These are phyloP conservation scores for Stagonosporopsis tanaceti DNA, from an alignment of 2,329 filamentous ascomycete species.

Conservation along the genomic window DNA sequence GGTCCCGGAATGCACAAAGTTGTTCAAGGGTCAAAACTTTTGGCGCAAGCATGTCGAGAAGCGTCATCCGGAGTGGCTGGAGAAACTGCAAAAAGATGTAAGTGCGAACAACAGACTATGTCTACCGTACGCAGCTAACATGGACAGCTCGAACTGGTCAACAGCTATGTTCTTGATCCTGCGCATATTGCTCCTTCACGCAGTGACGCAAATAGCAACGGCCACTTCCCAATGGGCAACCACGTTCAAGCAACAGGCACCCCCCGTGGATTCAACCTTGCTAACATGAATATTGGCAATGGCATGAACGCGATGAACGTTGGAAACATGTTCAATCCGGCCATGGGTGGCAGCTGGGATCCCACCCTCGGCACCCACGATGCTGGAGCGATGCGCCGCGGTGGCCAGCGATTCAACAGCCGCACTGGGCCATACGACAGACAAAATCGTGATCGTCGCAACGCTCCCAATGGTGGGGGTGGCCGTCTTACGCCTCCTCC, in stretches of 20 bases:
- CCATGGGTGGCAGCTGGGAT: constrained; percentile 66
- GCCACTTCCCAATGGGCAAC: constrained; percentile 86
- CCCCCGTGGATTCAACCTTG: constrained; percentile 88
- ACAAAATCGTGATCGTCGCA: constrained; percentile 51
- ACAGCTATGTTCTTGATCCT: constrained; percentile 92
- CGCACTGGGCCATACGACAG: constrained; percentile 53
- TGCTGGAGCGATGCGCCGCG: constrained; percentile 55
- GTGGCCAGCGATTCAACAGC: constrained; percentile 50
- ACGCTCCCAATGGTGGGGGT: constrained; percentile 56
- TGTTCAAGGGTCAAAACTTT: constrained; percentile 97
- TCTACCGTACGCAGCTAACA: constrained; percentile 13
- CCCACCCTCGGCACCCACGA: constrained; percentile 44
- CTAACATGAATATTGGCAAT: constrained; percentile 69
- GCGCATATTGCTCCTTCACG: constrained; percentile 92
- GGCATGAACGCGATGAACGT: constrained; percentile 51
- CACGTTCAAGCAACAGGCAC: constrained; percentile 78
- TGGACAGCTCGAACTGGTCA: constrained; percentile 82
- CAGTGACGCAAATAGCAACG: constrained; percentile 93
- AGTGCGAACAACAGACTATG: constrained; percentile 47
- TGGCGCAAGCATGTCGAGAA: constrained; percentile 99
- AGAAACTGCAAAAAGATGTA: constrained; percentile 83
- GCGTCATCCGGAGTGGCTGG: constrained; percentile 87
- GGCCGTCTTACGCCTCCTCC: constrained; percentile 58
- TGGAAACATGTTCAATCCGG: constrained; percentile 59
- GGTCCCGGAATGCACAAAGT: constrained; percentile 91